These are phyloP conservation scores for Blastobotrys aristatus DNA, from an alignment of 1,139 yeast genomes.

Conservation along the genomic window DNA sequence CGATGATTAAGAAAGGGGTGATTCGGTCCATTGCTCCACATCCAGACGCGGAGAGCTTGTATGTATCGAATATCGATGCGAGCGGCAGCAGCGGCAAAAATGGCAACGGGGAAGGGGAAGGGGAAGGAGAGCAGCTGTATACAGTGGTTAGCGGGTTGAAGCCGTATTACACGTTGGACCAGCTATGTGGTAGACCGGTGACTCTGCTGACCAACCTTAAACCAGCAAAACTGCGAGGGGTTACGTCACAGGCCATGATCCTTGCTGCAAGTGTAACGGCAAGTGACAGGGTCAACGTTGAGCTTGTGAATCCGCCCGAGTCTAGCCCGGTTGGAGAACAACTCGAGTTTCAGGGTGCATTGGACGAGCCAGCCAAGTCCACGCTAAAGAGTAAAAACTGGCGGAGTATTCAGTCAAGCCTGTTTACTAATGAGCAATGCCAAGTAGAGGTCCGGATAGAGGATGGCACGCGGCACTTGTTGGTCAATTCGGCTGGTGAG, in stretches of 20 bases:
- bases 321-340: conserved; percentile 29
- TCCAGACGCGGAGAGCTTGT: conserved; percentile 50
- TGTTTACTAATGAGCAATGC: conserved; percentile 14
- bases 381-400: conserved; percentile 20
- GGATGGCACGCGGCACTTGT: neutral
- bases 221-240: conserved; percentile 63
- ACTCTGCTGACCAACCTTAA: conserved; percentile 57
- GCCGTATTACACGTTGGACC: conserved; percentile 44
- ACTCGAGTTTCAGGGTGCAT: conserved; percentile 25
- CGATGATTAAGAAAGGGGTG: conserved; percentile 41
- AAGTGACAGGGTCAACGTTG: conserved; percentile 26
- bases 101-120: too few relatives aligned
- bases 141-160: conserved; percentile 56
- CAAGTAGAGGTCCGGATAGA: conserved; percentile 13
- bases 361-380: conserved; percentile 2
- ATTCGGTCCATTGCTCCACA: conserved; percentile 43
- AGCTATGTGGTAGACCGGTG: conserved; percentile 46
- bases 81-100: too few relatives aligned
- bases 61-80: conserved; percentile 46
- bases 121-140: conserved; percentile 13
- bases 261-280: conserved; percentile 44
- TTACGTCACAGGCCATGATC: conserved; percentile 53
- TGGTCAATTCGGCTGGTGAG: neutral
- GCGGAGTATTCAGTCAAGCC: conserved; percentile 17
- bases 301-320: conserved; percentile 40